Base-by-base conservation (phyloP, 148 eudicot genomes). In the Simmondsia chinensis region DNA sequence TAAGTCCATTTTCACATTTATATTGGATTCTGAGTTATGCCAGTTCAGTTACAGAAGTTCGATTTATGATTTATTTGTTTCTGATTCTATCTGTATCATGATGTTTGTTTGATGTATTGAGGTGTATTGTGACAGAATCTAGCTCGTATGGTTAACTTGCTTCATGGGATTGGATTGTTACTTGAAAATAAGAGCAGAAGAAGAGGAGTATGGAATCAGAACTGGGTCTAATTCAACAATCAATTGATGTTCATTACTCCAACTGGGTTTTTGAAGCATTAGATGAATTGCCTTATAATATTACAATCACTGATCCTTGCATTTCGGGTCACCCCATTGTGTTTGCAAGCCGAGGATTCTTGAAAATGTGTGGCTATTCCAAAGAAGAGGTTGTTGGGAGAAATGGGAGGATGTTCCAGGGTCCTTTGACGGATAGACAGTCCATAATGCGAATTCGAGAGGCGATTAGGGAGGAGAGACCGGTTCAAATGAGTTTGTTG, bases 391-490 rank as follows among this genome's bases (percentile, higher is more conserved):
- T 83, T 27, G 41, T 89, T 37, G 95, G 97, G 40, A 76, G 57
- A 46, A 89, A 84, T 56, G 91, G 91, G 59, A 81, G 91, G 69
- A 60, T 84, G 60, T 89, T 89, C 39, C 97, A 89, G 50, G 97
- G 97, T 8, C 62, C 77, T 9, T 65, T 50, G 38, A 89, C 97
- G 27, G 52, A 57, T 52, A 43, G 95, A 52, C 71, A 76, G 40
- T 63, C 95, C 21, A 87, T 89, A 12, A 70, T 81, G 94, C 82
- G 70, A 35, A 89, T 89, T 53, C 56, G 95, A 22, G 91, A 89
- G 69, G 97, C 97, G 0, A 72, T 89, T 60, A 55, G 97, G 12
- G 84, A 78, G 22, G 95, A 76, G 56, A 84, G 71, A 63, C 55
- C 15, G 22, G 24, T 81, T 36, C 77, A 84, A 46, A 41, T 84